These are phyloP conservation scores for Pythium sp. DNA, from an alignment of 352 stramenopile genomes.

Conservation along the genomic window DNA sequence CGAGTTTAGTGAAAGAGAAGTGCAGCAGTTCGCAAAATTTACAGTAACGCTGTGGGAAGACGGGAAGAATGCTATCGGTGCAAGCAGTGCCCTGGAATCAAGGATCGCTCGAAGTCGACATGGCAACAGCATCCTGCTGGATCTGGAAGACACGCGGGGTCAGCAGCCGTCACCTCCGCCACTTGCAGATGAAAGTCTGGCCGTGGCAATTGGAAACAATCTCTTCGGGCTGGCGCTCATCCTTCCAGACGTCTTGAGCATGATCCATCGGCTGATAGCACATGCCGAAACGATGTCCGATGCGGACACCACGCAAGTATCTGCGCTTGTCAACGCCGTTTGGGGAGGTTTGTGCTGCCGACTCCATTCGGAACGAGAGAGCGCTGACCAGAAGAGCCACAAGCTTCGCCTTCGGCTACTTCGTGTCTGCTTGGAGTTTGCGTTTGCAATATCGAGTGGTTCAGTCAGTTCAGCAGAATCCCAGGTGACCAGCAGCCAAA, in stretches of 20 bases:
- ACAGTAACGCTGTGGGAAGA: conserved; percentile 22
- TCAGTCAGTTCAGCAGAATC: conserved; percentile 18
- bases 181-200: conserved; percentile 4
- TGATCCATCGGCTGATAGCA: conserved; percentile 32
- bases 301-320: conserved; percentile 6
- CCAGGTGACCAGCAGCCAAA: conserved; percentile 8
- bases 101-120: not conserved
- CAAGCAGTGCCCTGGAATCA: not conserved
- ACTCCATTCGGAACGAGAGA: conserved; percentile 19
- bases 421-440: conserved; percentile 52
- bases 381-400: conserved; percentile 11
- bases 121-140: not conserved
- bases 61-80: not conserved
- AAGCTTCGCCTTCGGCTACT: conserved; percentile 43
- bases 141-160: conserved; percentile 9
- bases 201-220: conserved; percentile 20
- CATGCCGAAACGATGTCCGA: conserved; percentile 18
- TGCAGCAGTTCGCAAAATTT: conserved; percentile 31
- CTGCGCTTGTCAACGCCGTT: conserved; percentile 17
- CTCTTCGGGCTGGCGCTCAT: conserved; percentile 50
- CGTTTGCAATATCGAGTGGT: conserved; percentile 32
- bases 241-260: conserved; percentile 40
- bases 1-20: conserved; percentile 15
- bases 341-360: conserved; percentile 51
- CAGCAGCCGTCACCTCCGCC: conserved; percentile 12